phyloP scores from a whole-genome alignment of 2,329 filamentous ascomycete species.

The Alternaria sp. region DNA sequence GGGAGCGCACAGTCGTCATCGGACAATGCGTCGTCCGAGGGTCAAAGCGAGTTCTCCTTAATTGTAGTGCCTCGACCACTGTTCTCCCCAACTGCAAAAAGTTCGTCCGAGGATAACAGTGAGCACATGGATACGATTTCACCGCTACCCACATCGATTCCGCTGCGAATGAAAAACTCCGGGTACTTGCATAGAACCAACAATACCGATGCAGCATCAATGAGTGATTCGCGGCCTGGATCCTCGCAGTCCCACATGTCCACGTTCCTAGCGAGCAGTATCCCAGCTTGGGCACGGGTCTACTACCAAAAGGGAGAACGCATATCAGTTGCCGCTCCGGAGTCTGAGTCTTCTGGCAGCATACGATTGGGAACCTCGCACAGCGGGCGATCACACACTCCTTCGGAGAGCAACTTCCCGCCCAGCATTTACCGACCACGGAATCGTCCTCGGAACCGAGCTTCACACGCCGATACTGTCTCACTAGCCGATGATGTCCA shows the following conservation, averaged over 20 bases:
- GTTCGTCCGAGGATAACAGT: constrained; percentile 41
- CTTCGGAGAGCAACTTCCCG: constrained; percentile 51
- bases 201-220: constrained; percentile 43
- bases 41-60: constrained; percentile 44
- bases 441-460: constrained; percentile 48
- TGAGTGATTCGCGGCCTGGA: constrained; percentile 46
- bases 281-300: constrained; percentile 52
- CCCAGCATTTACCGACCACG: constrained; percentile 51
- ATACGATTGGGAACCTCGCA: constrained; percentile 46
- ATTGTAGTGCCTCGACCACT: constrained; percentile 48
- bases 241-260: constrained; percentile 50
- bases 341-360: constrained; percentile 46
- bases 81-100: constrained; percentile 42
- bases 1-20: constrained; percentile 47
- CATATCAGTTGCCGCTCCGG: constrained; percentile 46
- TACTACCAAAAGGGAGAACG: constrained; percentile 52
- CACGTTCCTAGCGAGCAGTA: constrained; percentile 47
- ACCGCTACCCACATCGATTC: constrained; percentile 50
- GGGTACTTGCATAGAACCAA: constrained; percentile 47
- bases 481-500: constrained; percentile 40
- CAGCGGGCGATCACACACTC: constrained; percentile 49
- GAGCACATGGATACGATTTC: constrained; percentile 53
- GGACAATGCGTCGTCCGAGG: constrained; percentile 42
- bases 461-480: constrained; percentile 42
- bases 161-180: constrained; percentile 51